Evolutionary conservation across 2,329 filamentous ascomycete species (phyloP).

Genomic region (Penicillium sp.): DNA sequence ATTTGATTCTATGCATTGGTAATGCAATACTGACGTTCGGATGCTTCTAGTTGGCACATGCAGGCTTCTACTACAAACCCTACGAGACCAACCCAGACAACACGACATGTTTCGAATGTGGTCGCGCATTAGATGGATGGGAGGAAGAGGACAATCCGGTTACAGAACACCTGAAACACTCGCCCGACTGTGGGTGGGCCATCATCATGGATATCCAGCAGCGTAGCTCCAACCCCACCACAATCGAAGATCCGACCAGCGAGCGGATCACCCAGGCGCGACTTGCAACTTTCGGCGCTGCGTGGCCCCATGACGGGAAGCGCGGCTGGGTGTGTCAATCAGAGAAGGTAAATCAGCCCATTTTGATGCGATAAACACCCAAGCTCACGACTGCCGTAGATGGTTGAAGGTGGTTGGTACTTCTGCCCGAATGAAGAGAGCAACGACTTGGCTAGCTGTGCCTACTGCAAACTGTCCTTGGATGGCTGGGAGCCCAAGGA

Average conservation of each 20-base stretch:
- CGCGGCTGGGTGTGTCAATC: conserved; percentile 85
- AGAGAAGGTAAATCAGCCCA: conserved; percentile 62
- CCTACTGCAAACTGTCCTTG: conserved; percentile 83
- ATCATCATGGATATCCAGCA: conserved; percentile 62
- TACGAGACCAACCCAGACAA: conserved; percentile 76
- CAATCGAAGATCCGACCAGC: conserved; percentile 69
- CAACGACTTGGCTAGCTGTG: conserved; percentile 85
- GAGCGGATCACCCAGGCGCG: conserved; percentile 72
- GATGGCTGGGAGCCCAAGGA: conserved; percentile 95
- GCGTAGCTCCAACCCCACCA: conserved; percentile 44
- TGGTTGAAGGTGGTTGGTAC: conserved; percentile 90
- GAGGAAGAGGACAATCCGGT: conserved; percentile 81
- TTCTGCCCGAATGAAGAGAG: conserved; percentile 81
- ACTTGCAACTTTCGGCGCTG: conserved; percentile 74
- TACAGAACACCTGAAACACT: conserved; percentile 79
- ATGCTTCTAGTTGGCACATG: conserved; percentile 68
- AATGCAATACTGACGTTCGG: conserved; percentile 4
- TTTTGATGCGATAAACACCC: not conserved
- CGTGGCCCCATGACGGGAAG: conserved; percentile 87
- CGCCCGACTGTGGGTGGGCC: conserved; percentile 82
- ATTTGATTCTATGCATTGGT: conserved; percentile 20
- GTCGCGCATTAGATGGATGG: conserved; percentile 85
- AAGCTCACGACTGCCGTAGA: conserved; percentile 47
- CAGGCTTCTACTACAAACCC: conserved; percentile 88
- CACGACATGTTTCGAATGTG: conserved; percentile 82